A percentile compares a stretch with the other conserved stretches of the same genome.
phyloP scores from a whole-genome alignment of 2,329 filamentous ascomycete genomes.

The Talaromyces islandicus region DNA sequence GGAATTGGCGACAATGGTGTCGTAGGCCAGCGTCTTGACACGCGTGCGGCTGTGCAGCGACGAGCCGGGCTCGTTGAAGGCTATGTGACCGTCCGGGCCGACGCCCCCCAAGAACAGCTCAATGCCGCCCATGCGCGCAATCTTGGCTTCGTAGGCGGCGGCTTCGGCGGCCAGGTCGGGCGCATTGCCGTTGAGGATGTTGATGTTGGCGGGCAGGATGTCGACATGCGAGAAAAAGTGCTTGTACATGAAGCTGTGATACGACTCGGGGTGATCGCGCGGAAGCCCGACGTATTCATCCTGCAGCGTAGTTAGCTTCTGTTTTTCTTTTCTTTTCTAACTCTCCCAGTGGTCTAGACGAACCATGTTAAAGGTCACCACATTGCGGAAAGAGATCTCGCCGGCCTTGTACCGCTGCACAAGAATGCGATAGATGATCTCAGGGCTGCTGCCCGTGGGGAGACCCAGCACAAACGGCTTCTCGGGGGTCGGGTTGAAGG shows the following conservation, averaged over 20 bases:
- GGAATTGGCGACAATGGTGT: conserved; percentile 80
- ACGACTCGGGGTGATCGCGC: conserved; percentile 76
- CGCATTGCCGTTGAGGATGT: conserved; percentile 78
- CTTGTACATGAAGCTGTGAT: conserved; percentile 91
- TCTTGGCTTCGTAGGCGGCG: conserved; percentile 71
- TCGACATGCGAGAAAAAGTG: conserved; percentile 85
- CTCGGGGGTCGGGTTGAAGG: conserved; percentile 64
- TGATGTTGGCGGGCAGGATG: conserved; percentile 72
- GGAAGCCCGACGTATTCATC: conserved; percentile 84
- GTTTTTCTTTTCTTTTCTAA: neutral
- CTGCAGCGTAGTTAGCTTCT: conserved; percentile 30
- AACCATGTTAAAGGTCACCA: conserved; percentile 90
- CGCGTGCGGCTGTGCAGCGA: conserved; percentile 70
- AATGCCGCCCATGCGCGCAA: conserved; percentile 68
- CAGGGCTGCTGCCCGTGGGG: conserved; percentile 75
- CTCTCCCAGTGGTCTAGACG: conserved; percentile 13
- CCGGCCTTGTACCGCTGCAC: conserved; percentile 46
- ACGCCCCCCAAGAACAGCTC: conserved; percentile 82
- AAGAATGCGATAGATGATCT: conserved; percentile 70
- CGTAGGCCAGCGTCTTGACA: conserved; percentile 81
- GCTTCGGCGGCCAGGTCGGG: conserved; percentile 70
- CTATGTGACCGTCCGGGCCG: conserved; percentile 80
- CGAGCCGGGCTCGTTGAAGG: conserved; percentile 84
- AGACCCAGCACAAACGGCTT: conserved; percentile 77
- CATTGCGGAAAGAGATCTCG: conserved; percentile 77